Conservation (phyloP, 768 basidiomycete species). For the Leccinellum rugosiceps region DNA sequence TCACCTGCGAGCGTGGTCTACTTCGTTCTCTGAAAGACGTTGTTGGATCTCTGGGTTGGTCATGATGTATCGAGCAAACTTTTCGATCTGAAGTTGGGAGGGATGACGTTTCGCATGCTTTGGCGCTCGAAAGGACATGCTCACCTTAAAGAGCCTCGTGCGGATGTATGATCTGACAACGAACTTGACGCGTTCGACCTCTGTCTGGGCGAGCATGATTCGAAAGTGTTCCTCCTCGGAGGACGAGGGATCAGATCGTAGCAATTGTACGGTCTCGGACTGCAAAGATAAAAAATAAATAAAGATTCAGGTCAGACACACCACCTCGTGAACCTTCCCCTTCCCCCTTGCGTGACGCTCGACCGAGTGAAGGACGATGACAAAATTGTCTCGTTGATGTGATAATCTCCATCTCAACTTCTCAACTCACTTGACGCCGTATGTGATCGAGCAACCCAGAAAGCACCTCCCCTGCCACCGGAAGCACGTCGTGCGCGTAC, state of each 20-base stretch:
- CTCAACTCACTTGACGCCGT: too few species aligned
- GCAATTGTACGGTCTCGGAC: constrained; percentile 73
- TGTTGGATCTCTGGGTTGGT: constrained; percentile 68
- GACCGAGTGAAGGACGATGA: background rate
- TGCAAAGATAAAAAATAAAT: too few species aligned
- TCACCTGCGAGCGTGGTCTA: constrained; percentile 76
- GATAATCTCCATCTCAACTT: too few species aligned
- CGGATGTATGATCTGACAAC: constrained; percentile 87
- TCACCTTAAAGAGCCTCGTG: constrained; percentile 81
- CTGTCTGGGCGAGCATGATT: constrained; percentile 90
- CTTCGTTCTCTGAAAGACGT: constrained; percentile 79
- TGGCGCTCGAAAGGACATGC: background rate
- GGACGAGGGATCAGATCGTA: constrained; percentile 77
- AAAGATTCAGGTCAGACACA: background rate
- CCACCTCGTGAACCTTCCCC: background rate
- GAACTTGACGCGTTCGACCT: constrained; percentile 92
- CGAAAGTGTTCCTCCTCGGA: constrained; percentile 93
- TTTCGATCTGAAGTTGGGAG: constrained; percentile 65
- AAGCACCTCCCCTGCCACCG: too few species aligned
- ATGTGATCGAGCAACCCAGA: too few species aligned
- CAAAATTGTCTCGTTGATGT: too few species aligned
- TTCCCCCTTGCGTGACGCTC: too few species aligned
- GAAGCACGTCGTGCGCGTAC: too few species aligned
- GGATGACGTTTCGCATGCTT: background rate
- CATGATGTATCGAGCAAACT: constrained; percentile 77